Evolutionary conservation across 2,329 filamentous ascomycete species (phyloP), one percentile per base, ranked within the genome.

Genomic region (Leptographium flavum): DNA sequence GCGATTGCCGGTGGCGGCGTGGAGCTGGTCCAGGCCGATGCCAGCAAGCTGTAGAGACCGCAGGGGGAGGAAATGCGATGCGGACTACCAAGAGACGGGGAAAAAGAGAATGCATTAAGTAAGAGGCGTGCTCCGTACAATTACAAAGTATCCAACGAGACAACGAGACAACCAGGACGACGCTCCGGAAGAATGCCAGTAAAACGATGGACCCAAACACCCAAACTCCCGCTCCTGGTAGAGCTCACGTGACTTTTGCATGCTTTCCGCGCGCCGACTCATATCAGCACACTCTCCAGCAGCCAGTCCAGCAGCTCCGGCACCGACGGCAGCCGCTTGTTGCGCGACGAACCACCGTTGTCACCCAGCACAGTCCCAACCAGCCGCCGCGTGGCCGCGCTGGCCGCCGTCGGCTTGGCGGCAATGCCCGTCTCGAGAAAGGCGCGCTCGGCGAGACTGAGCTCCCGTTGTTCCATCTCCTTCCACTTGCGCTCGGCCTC

Each of bases 1-100:
- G 85, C 83, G 49, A 93, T 94, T 60, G 77, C 77, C 23, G 84
- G 83, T 19, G 87, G 80, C 6, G 87, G 83, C 27, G 86, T 76
- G 3, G 87, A 94, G 70, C 68, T 94, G 54, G 57, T 53, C 13
- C 19, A 31, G 47, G 40, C 42, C 8, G 54, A 53, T 6, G 58
- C 58, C 51, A 54, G 56, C 37, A 63, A 61, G 54, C 51, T 58
- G 3, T 50, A 46, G 41, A 28, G 33, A 5, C 14, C 17, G 2
- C 42, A 9, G 15, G 17, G n/a, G 10, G 14, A 15, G 23, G 21
- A 42, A 25, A 30, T 21, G 21, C 15, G 25, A 22, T 10, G 23
- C 5, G 7, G 39, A 14, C 15, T 8, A 7, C 4, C 11, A 23
- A 32, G 28, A 22, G 21, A 19, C 3, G 14, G 22, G 10, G 17